Evolutionary conservation across 495 filamentous ascomycete species (phyloP).

Genomic region (Penicillium chermesinum): DNA sequence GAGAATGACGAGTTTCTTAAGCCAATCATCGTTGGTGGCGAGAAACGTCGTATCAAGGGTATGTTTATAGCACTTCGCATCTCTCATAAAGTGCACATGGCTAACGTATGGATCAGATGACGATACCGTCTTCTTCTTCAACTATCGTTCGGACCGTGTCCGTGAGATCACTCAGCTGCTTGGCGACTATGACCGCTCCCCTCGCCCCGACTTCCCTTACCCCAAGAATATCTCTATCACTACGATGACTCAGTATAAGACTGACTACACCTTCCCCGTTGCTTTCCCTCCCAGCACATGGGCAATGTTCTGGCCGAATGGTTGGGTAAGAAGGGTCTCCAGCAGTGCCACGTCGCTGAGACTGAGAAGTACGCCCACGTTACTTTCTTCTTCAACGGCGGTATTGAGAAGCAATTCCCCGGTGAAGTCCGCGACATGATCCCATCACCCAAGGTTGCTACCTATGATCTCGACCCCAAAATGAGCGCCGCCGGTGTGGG

Average conservation of each 20-base stretch:
- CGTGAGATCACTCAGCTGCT: constrained; percentile 94
- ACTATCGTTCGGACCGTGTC: constrained; percentile 98
- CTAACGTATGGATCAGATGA: constrained; percentile 50
- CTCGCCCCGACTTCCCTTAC: constrained; percentile 86
- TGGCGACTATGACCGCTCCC: constrained; percentile 85
- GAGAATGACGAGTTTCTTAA: constrained; percentile 98
- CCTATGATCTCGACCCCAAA: constrained; percentile 92
- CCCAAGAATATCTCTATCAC: constrained; percentile 86
- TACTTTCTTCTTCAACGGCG: constrained; percentile 99
- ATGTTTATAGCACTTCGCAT: constrained; percentile 10
- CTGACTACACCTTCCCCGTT: constrained; percentile 85
- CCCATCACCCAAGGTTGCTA: constrained; percentile 72
- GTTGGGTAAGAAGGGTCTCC: constrained; percentile 76
- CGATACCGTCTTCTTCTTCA: constrained; percentile 99
- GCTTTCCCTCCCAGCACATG: constrained; percentile 97
- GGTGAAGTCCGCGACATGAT: constrained; percentile 81
- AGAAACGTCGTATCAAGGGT: constrained; percentile 80
- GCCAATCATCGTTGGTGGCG: constrained; percentile 89
- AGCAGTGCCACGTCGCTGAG: constrained; percentile 95
- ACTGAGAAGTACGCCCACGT: constrained; percentile 99
- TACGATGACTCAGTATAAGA: constrained; percentile 99
- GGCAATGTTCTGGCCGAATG: constrained; percentile 94
- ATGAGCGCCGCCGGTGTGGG: constrained; percentile 91
- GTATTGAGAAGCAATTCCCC: constrained; percentile 93
- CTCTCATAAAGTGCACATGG: background rate